Percentiles rank a stretch among this genome's conserved stretches.
Evolutionary conservation across 2,329 filamentous ascomycete genomes (phyloP).

Genomic region (Pestalotiopsis sp.): DNA sequence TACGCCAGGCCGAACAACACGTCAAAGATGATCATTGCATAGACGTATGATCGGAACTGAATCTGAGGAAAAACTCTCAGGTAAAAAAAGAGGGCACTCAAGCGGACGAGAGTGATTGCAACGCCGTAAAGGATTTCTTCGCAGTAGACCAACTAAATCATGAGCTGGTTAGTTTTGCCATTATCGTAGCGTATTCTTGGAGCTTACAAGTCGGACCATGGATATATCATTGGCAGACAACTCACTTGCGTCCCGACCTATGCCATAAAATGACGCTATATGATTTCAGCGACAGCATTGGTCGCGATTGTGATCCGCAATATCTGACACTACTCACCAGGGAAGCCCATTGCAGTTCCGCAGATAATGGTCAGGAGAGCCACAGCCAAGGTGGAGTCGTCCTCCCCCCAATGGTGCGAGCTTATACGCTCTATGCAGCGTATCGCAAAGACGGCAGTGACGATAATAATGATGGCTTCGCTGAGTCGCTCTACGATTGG

Average conservation of each 20-base stretch:
- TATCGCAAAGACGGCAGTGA: not conserved
- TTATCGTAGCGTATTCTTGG: not conserved
- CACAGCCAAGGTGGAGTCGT: not conserved
- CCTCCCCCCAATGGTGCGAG: not conserved
- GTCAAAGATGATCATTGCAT: not conserved
- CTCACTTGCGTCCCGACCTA: not conserved
- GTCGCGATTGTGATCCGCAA: not conserved
- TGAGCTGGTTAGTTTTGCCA: not conserved
- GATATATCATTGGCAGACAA: not conserved
- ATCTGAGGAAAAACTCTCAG: not conserved
- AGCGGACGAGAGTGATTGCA: not conserved
- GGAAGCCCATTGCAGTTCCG: not conserved
- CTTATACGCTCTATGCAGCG: not conserved
- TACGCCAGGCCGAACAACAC: not conserved
- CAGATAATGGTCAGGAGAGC: not conserved
- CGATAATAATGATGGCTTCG: not conserved
- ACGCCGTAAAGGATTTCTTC: not conserved
- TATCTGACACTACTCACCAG: not conserved
- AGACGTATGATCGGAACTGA: not conserved
- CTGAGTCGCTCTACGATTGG: not conserved
- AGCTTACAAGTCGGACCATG: not conserved
- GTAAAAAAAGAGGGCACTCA: not conserved
- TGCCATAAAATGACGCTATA: not conserved
- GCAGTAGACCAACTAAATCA: not conserved
- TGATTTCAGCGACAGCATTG: not conserved